Evolutionary conservation across 768 basidiomycete species (phyloP).

Genomic region (Lanmaoa rubissima): DNA sequence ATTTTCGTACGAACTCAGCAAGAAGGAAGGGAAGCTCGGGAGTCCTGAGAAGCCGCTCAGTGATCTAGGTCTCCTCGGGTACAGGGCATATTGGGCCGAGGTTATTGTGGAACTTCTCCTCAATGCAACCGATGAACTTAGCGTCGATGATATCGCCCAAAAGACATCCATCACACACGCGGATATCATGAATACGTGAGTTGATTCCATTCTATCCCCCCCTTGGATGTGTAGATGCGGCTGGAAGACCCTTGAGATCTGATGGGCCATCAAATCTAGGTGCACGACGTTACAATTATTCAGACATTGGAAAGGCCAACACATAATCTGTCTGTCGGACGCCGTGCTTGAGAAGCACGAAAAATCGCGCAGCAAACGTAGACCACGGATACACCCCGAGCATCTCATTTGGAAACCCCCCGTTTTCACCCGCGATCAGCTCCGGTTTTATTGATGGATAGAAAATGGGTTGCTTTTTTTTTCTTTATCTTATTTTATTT

Average conservation of each 20-base stretch:
- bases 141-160: conserved; percentile 96
- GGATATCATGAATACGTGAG: conserved; percentile 98
- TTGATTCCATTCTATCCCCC: conserved; percentile 23
- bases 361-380: conserved; percentile 75
- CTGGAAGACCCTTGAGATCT: conserved; percentile 4
- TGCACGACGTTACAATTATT: conserved; percentile 93
- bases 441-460: conserved; percentile 55
- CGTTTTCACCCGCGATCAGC: conserved; percentile 84
- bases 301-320: conserved; percentile 93
- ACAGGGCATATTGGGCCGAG: conserved; percentile 97
- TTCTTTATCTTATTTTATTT: not conserved
- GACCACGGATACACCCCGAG: conserved; percentile 76
- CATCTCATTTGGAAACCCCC: conserved; percentile 93
- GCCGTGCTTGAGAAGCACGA: conserved; percentile 88
- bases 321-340: conserved; percentile 90
- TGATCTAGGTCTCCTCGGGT: conserved; percentile 89
- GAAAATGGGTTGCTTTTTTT: not conserved
- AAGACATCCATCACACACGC: conserved; percentile 92
- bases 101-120: conserved; percentile 90
- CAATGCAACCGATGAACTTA: conserved; percentile 68
- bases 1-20: conserved; percentile 97
- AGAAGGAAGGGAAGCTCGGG: conserved; percentile 92
- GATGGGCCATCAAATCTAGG: conserved; percentile 41
- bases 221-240: not conserved
- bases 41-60: conserved; percentile 97